phyloP scores from a whole-genome alignment of 257 asterid species.

The Solanum rostratum region DNA sequence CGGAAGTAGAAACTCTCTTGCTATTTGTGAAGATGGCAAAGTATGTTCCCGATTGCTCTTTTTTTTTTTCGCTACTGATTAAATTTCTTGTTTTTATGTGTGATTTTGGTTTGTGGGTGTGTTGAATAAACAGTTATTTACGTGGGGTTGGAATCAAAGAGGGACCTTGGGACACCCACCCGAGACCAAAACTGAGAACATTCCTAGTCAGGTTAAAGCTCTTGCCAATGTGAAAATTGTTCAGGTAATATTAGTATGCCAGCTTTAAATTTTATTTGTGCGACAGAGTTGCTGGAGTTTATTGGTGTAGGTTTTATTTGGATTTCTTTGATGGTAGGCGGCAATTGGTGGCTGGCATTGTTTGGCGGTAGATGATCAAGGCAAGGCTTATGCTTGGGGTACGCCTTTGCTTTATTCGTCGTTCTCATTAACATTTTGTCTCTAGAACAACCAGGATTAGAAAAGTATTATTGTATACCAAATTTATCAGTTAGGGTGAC shows the following conservation, averaged over 20 bases:
- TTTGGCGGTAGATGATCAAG: constrained; percentile 96
- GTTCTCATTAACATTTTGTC: neutral
- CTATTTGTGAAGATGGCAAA: constrained; percentile 92
- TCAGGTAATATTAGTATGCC: constrained; percentile 39
- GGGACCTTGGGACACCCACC: constrained; percentile 95
- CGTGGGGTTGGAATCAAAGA: constrained; percentile 99
- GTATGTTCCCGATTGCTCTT: constrained; percentile 14
- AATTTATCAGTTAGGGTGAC: neutral
- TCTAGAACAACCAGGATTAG: neutral
- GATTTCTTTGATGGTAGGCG: constrained; percentile 43
- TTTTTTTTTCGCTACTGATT: neutral
- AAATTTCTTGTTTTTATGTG: neutral
- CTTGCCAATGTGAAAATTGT: constrained; percentile 74
- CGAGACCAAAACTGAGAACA: constrained; percentile 77
- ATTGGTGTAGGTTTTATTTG: neutral
- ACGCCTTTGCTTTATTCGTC: constrained; percentile 3
- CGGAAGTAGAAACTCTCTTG: constrained; percentile 95
- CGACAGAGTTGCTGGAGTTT: neutral
- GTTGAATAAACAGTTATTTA: constrained; percentile 46
- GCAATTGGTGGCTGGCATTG: constrained; percentile 99
- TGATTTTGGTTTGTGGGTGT: neutral
- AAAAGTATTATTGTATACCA: neutral
- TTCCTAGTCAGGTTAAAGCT: constrained; percentile 87
- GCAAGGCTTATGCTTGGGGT: constrained; percentile 99
- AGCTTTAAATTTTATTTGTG: neutral